Evolutionary conservation across 768 basidiomycete genomes (phyloP).

Genomic region (Ramaria rubella): DNA sequence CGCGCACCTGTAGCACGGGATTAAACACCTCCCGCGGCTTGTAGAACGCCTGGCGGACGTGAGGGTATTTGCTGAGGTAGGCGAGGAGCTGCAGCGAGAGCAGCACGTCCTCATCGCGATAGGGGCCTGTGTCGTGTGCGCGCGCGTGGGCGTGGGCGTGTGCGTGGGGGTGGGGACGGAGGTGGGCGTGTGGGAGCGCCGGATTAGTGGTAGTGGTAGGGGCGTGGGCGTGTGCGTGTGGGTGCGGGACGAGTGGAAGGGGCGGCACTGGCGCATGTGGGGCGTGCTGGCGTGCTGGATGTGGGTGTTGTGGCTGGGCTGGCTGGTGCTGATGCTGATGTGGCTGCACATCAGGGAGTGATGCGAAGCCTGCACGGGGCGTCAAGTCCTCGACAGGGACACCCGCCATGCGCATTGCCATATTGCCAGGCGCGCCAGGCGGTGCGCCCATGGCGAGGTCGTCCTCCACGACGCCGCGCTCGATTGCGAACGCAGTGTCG

Average conservation of each 20-base stretch:
- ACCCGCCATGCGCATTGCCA: neutral
- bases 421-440: neutral
- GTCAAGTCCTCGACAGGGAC: constrained; percentile 10
- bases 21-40: constrained; percentile 79
- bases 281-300: constrained; percentile 1
- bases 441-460: constrained; percentile 1
- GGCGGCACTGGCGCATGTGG: neutral
- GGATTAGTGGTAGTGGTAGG: neutral
- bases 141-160: constrained; percentile 2
- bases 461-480: constrained; percentile 2
- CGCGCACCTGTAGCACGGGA: constrained; percentile 41
- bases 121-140: constrained; percentile 48
- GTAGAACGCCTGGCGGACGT: constrained; percentile 94
- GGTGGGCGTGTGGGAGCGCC: neutral
- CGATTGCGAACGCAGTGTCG: constrained; percentile 1
- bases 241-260: neutral
- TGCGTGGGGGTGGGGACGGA: neutral
- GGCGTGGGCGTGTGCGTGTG: neutral
- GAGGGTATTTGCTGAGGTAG: constrained; percentile 96
- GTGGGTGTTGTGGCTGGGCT: neutral
- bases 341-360: neutral
- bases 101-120: constrained; percentile 91
- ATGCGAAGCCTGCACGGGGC: constrained; percentile 10
- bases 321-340: neutral
- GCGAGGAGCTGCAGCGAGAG: constrained; percentile 88